Conservation (phyloP, 139 green algal genomes). For the Chlamydomonas asymmetrica region DNA sequence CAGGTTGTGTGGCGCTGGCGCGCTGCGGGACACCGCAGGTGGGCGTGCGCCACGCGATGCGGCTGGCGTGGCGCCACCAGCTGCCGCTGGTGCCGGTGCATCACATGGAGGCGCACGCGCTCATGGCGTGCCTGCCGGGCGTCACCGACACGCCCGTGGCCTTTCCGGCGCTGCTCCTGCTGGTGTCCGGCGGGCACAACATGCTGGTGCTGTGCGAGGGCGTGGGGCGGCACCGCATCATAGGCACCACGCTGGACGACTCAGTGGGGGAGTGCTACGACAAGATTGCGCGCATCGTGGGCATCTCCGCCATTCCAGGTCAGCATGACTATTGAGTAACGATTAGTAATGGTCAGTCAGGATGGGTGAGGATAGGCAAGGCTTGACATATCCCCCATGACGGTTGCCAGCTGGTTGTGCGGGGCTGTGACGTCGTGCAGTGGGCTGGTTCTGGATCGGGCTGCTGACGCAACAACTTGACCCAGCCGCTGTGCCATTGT, state of each 20-base stretch:
- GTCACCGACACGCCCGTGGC: slow-evolving; percentile 24
- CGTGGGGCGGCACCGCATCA: slow-evolving; percentile 54
- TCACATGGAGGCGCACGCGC: slow-evolving; percentile 93
- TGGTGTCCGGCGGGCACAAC: slow-evolving; percentile 92
- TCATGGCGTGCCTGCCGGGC: slow-evolving; percentile 66
- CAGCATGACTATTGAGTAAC: background rate
- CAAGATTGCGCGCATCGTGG: slow-evolving; percentile 90
- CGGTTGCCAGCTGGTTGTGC: slow-evolving; percentile 6
- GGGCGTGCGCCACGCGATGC: slow-evolving; percentile 36
- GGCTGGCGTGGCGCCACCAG: slow-evolving; percentile 55
- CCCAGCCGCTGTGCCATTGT: too few species aligned
- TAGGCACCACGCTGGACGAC: slow-evolving; percentile 50
- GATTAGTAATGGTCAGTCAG: too few species aligned
- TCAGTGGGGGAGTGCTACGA: slow-evolving; percentile 82
- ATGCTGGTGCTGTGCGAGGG: slow-evolving; percentile 75
- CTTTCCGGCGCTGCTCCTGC: slow-evolving; percentile 81
- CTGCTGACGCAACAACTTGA: too few species aligned
- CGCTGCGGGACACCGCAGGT: slow-evolving; percentile 25
- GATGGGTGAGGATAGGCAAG: too few species aligned
- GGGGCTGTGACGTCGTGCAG: background rate
- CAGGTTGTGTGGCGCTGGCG: too few species aligned
- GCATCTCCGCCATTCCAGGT: slow-evolving; percentile 69
- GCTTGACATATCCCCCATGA: too few species aligned
- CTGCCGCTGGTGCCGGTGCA: slow-evolving; percentile 82
- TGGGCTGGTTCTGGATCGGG: too few species aligned